phyloP scores from a whole-genome alignment of 169 alveolate species.

The Eimeria tenella region DNA sequence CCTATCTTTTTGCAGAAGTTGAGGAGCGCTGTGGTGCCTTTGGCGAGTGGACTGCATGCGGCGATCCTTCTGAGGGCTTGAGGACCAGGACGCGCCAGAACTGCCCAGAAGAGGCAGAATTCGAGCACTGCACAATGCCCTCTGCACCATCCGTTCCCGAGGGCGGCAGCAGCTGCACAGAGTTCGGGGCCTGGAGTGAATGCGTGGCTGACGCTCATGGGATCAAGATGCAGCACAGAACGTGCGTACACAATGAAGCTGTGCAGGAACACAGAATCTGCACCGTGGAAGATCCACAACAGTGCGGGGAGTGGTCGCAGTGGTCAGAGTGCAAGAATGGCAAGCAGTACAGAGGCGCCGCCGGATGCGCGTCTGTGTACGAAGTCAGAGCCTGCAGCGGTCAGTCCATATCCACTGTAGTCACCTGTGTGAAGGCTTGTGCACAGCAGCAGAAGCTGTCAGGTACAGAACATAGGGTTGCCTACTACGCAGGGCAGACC shows the following conservation, averaged over 20 bases:
- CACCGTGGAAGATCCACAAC: background rate
- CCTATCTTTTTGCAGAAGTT: background rate
- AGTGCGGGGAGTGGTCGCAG: conserved; percentile 22
- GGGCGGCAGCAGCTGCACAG: background rate
- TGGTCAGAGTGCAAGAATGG: background rate
- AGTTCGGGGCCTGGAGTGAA: conserved; percentile 41
- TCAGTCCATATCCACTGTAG: background rate
- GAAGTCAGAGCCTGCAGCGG: conserved; percentile 40
- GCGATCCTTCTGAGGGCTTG: conserved; percentile 18
- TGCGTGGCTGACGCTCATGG: background rate
- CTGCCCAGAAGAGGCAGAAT: conserved; percentile 31
- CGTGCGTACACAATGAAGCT: background rate
- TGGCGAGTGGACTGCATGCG: conserved; percentile 62
- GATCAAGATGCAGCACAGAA: background rate
- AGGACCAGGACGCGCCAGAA: background rate
- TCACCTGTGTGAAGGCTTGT: too few relatives aligned
- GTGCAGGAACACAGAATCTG: background rate
- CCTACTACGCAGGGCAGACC: too few relatives aligned
- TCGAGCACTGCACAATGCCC: conserved; percentile 48
- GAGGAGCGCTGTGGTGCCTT: conserved; percentile 60
- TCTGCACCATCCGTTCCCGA: background rate
- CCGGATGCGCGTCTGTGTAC: background rate
- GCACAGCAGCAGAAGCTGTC: too few relatives aligned
- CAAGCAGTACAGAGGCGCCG: background rate
- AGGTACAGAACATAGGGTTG: too few relatives aligned